Conservation (phyloP, 768 basidiomycete genomes). For the Naganishia friedmannii region DNA sequence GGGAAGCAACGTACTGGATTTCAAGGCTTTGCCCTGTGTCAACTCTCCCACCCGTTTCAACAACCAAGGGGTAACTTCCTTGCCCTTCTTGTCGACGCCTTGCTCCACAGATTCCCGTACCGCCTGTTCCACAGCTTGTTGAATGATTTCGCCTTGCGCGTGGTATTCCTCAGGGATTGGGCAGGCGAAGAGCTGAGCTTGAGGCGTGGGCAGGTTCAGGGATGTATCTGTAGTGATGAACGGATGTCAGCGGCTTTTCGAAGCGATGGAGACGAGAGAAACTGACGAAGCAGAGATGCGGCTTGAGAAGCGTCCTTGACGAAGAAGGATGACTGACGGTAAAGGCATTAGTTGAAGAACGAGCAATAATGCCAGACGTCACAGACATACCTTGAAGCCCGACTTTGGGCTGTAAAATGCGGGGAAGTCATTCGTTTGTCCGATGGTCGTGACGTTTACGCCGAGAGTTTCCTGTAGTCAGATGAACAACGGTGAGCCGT, state of each 20-base stretch:
- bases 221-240: conserved; percentile 61
- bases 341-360: not conserved
- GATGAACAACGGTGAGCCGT: not conserved
- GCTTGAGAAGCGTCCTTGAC: conserved; percentile 54
- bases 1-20: conserved; percentile 60
- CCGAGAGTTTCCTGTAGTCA: conserved; percentile 80
- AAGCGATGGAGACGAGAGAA: not conserved
- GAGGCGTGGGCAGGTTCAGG: conserved; percentile 66
- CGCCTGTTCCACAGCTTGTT: conserved; percentile 77
- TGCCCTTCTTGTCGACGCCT: conserved; percentile 75
- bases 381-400: conserved; percentile 65
- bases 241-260: conserved; percentile 1
- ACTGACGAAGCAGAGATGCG: conserved; percentile 71
- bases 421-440: conserved; percentile 75
- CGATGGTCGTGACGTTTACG: conserved; percentile 81
- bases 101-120: conserved; percentile 76
- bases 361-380: not conserved
- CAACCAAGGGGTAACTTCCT: conserved; percentile 93
- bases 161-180: conserved; percentile 82
- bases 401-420: conserved; percentile 86
- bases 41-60: conserved; percentile 76
- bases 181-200: conserved; percentile 73
- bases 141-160: conserved; percentile 64
- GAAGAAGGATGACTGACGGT: conserved; percentile 21
- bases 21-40: conserved; percentile 69